phyloP scores from a whole-genome alignment of 1,284 basidiomycete species.

The Puccinia coronata region DNA sequence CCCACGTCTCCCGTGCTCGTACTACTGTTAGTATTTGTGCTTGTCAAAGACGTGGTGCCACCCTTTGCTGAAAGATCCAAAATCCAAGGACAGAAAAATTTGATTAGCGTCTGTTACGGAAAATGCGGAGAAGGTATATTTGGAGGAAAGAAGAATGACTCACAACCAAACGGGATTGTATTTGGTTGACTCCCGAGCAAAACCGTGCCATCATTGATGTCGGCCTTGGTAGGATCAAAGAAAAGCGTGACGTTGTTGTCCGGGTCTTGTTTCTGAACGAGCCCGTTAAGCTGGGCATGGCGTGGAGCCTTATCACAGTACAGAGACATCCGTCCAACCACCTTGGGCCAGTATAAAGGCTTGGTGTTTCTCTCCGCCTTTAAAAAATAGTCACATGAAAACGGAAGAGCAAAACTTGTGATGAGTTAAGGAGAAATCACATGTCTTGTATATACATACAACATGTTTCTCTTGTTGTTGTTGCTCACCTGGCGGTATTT shows the following conservation, averaged over 20 bases:
- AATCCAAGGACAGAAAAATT: too few species aligned
- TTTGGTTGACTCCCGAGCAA: constrained; percentile 24
- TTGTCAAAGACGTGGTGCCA: too few species aligned
- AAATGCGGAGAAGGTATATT: too few species aligned
- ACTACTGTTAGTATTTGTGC: too few species aligned
- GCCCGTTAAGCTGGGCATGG: constrained; percentile 3
- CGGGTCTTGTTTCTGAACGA: constrained; percentile 37
- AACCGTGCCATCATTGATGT: constrained; percentile 20
- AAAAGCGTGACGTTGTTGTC: constrained; percentile 14
- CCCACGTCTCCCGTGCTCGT: too few species aligned
- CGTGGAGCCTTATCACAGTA: constrained; percentile 39
- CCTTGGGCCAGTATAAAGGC: not conserved
- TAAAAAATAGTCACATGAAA: too few species aligned
- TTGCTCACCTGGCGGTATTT: constrained; percentile 32
- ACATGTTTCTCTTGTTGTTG: too few species aligned
- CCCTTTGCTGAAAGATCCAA: too few species aligned
- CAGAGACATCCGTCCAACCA: constrained; percentile 19
- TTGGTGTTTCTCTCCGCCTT: constrained; percentile 44
- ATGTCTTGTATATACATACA: too few species aligned
- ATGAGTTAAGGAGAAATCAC: too few species aligned
- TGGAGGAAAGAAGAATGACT: not conserved
- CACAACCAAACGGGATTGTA: constrained; percentile 41
- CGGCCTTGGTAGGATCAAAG: constrained; percentile 39
- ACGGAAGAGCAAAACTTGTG: not conserved
- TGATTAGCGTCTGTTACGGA: too few species aligned